phyloP scores from a whole-genome alignment of 2,329 filamentous ascomycete genomes.

The Escovopsis weberi region DNA sequence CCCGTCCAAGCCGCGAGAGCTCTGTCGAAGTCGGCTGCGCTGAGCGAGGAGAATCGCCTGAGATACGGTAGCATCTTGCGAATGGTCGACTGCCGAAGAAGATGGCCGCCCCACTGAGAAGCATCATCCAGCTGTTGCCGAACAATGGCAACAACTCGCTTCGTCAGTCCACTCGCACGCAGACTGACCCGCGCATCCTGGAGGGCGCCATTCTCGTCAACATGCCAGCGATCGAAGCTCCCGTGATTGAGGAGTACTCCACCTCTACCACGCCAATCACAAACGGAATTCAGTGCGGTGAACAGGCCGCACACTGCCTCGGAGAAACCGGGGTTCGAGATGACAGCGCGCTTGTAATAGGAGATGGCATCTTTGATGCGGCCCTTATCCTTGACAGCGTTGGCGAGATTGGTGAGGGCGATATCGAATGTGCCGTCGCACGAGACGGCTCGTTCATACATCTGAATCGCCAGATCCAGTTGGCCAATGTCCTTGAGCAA shows the following conservation, averaged over 20 bases:
- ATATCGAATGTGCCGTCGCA: constrained; percentile 96
- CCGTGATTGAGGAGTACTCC: constrained; percentile 64
- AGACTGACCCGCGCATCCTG: constrained; percentile 52
- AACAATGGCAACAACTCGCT: constrained; percentile 82
- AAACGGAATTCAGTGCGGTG: constrained; percentile 91
- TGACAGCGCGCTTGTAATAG: constrained; percentile 83
- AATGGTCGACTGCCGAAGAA: constrained; percentile 43
- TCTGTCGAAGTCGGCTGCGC: constrained; percentile 21
- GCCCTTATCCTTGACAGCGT: constrained; percentile 94
- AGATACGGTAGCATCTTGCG: constrained; percentile 35
- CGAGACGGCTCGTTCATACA: constrained; percentile 90
- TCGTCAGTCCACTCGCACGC: constrained; percentile 64
- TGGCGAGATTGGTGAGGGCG: constrained; percentile 87
- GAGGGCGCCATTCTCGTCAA: constrained; percentile 71
- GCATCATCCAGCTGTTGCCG: constrained; percentile 76
- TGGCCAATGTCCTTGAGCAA: constrained; percentile 93
- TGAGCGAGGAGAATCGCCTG: constrained; percentile 22
- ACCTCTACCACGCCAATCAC: constrained; percentile 82
- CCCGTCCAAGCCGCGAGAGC: constrained; percentile 49
- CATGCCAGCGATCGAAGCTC: constrained; percentile 80
- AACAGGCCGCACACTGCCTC: constrained; percentile 93
- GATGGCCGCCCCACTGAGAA: constrained; percentile 67
- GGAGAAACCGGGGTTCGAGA: constrained; percentile 86
- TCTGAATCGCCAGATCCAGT: constrained; percentile 76
- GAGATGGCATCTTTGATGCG: constrained; percentile 80